Base-by-base conservation (phyloP, 1,139 yeast species). In the Candida freyschussii region DNA sequence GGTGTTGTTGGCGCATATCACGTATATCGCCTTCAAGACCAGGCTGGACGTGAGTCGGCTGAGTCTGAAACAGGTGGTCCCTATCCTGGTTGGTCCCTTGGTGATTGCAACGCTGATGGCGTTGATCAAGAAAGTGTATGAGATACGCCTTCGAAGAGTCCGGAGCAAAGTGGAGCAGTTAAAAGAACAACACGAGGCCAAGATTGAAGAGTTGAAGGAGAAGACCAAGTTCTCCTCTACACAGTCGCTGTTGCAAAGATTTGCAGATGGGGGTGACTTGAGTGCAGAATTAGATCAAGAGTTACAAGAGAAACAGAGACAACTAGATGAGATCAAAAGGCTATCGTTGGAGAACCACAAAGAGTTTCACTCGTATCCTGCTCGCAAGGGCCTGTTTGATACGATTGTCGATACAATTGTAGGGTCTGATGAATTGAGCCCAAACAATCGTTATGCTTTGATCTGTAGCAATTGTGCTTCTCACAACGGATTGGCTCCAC, bases 401-500 rank as follows among this genome's bases (percentile, higher is more conserved):
- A 13, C 41, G 0, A 33, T 69, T 1, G 50, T 69, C 17, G 74
- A 80, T 46, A 48, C 74, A 15, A 57, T 86, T 16, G 65, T 83
- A 11, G 95, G 95, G 3, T 75, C 79, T 10, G 89, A 82, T 50
- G 83, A 78, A 49, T 62, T 69, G 41, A 75, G 77, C 38, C 70
- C 86, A 0, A 66, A 75, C 34, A 63, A 64, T 37, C 60, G 95
- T 29, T 82, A 68, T 53, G 95, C 95, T 0, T 65, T 85, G 46
- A 81, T 85, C 13, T 85, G 95, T 53, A 45, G 53, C 17, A 62
- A 67, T 13, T 85, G 95, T 51, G 64, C 59, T 27, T 62, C 67
- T 17, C 95, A 85, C 56, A 85, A 85, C 51, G 95, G 95, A 1
- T 65, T 85, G 33, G 95, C 95, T 0, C 85, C 87, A 5, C 89